A percentile compares a stretch with the other conserved stretches of the same genome.
Evolutionary conservation across 2,329 filamentous ascomycete genomes (phyloP).

Genomic region (Diaporthe sp.): DNA sequence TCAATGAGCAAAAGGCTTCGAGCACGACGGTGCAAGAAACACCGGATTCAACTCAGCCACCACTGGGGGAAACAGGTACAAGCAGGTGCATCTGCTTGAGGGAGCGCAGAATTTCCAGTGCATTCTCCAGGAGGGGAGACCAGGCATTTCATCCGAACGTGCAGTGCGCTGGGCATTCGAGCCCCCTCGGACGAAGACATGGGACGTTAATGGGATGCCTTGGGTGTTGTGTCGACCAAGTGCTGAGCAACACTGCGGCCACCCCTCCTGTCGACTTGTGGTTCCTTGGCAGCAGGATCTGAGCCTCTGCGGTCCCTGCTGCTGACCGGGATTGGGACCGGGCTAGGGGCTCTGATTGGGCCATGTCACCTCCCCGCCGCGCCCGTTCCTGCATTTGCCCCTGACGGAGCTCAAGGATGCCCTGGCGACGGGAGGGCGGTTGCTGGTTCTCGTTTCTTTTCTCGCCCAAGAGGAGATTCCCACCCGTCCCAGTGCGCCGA

Average conservation of each 20-base stretch:
- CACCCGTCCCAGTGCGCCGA: constrained; percentile 32
- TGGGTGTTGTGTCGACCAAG: background rate
- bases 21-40: background rate
- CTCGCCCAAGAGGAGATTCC: constrained; percentile 28
- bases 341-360: constrained; percentile 33
- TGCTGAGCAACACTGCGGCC: constrained; percentile 21
- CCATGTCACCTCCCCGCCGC: constrained; percentile 30
- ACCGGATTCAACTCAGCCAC: constrained; percentile 2
- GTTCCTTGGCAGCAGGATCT: constrained; percentile 28
- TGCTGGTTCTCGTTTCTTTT: constrained; percentile 33
- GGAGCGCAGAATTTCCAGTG: constrained; percentile 3
- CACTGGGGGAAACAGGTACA: background rate
- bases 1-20: background rate
- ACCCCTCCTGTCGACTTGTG: constrained; percentile 35
- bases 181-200: constrained; percentile 30
- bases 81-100: background rate
- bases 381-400: constrained; percentile 42
- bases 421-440: constrained; percentile 29
- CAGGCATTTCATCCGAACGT: constrained; percentile 23
- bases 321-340: constrained; percentile 14
- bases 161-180: background rate
- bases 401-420: constrained; percentile 35
- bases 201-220: constrained; percentile 24
- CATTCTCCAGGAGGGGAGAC: background rate
- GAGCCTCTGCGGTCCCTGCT: constrained; percentile 26